Base-by-base conservation (phyloP, 1,284 basidiomycete genomes). In the Ceratobasidium sp. region DNA sequence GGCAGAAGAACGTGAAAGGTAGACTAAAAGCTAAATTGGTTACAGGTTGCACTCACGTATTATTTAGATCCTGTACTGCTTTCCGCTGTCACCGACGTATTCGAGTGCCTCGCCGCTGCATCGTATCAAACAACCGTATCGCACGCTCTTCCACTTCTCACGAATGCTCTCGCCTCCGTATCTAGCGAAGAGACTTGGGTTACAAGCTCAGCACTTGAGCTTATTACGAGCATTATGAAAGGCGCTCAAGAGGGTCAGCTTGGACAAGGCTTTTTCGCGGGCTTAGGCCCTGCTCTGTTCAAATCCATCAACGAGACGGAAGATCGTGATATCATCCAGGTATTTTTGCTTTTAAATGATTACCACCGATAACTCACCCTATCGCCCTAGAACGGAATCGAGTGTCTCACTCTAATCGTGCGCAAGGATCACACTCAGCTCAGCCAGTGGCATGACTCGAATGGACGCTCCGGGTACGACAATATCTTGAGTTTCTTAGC, bases 341-440 rank as follows among this genome's bases (percentile, higher is more conserved):
- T 94, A 76, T 64, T 84, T 38, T 66, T 50, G 43, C 46, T 43
- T 38, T 11, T 38, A 38, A 38, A 38, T 38, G 6, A 28, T 57
- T 14, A 52, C 26, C 13, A 23, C 18, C 14, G 35, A 54, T 38
- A 16, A 63, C 62, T 72, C 26, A 74, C 64, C 47, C 61, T 38
- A 38, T 38, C 35, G 38, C 32, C 52, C 0, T 78, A 97, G 92
- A 92, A 92, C 77, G 93, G 94, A 13, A 89, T 96, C 70, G 82
- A 89, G 9, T 91, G 93, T 76, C 83, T 98, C 14, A 98, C 95
- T 0, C 83, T 91, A 47, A 84, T 98, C 52, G 87, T 98, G 55
- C 89, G 95, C 54, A 98, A 96, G 83, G 95, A 96, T 78, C 89
- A 89, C 75, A 82, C 86, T 32, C 94, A 96, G 79, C 83, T 98